Evolutionary conservation across 352 stramenopile genomes (phyloP).

Genomic region (Globisporangium carolinianum): DNA sequence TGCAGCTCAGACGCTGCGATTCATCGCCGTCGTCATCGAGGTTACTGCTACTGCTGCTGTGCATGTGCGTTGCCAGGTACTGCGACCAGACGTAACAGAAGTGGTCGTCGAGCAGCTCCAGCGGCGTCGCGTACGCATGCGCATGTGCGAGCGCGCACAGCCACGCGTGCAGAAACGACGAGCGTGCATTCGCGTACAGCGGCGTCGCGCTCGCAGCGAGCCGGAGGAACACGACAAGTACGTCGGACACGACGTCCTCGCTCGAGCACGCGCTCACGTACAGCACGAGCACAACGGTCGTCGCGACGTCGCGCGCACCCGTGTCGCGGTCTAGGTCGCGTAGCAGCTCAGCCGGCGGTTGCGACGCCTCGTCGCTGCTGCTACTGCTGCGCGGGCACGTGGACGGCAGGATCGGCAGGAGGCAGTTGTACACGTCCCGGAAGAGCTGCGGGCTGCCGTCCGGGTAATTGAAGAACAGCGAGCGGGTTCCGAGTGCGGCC

Average conservation of each 20-base stretch:
- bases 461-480: constrained; percentile 78
- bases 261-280: constrained; percentile 66
- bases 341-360: no score
- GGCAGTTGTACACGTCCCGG: constrained; percentile 35
- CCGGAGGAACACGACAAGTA: constrained; percentile 41
- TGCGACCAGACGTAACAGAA: constrained; percentile 56
- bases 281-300: constrained; percentile 45
- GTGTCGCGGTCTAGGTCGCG: not conserved
- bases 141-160: constrained; percentile 30
- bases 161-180: constrained; percentile 38
- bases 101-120: constrained; percentile 53
- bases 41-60: not conserved
- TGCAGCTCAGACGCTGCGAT: not conserved
- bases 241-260: constrained; percentile 40
- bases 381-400: not conserved
- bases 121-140: constrained; percentile 40
- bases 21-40: not conserved
- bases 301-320: constrained; percentile 25
- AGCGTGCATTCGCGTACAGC: constrained; percentile 26
- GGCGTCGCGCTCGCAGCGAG: constrained; percentile 29
- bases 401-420: constrained; percentile 23
- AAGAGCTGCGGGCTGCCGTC: constrained; percentile 55
- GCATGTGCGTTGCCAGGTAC: constrained; percentile 8
- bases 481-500: constrained; percentile 44
- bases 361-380: not conserved